Evolutionary conservation across 2,329 filamentous ascomycete genomes (phyloP), one percentile per base, ranked within the genome.

Genomic region (Esteya vermicola): DNA sequence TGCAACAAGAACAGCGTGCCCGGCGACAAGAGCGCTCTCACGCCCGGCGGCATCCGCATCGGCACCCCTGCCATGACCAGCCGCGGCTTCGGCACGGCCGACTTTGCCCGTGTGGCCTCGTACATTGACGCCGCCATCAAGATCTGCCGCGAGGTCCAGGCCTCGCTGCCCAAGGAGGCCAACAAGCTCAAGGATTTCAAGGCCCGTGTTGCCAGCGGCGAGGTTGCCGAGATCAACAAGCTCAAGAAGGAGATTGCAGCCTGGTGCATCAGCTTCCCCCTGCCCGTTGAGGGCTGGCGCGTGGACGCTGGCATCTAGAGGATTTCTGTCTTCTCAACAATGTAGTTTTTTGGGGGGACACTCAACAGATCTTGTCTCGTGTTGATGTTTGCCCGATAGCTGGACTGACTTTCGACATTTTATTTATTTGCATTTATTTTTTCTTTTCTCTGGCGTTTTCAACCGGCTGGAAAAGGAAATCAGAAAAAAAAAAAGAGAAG

Each of bases 141-240:
- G 68, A 73, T 96, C 57, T 84, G 81, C 73, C 85, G 86, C 74
- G 78, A 88, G 57, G 71, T 93, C 53, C 91, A 96, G 70, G 70
- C 59, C 44, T 67, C 72, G 48, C 75, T 96, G 20, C 89, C 91
- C 61, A 95, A 95, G 78, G 83, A 91, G 64, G 85, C 85, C 56
- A 98, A 96, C 78, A 95, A 93, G 78, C 84, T 93, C 62, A 96
- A 96, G 79, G 91, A 98, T 72, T 96, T 98, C 81, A 93, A 89
- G 74, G 78, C 77, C 59, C 89, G 85, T 75, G 85, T 94, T 46
- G 75, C 82, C 43, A 67, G 71, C 50, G 88, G 85, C 48, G 74
- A 81, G 56, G 71, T 93, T 36, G 63, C 75, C 45, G 83, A 88
- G 69, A 89, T 98, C 65, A 78, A 82, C 59, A 74, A 72, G 51